Percentiles rank a stretch among this genome's conserved stretches.
Evolutionary conservation across 1,284 basidiomycete genomes (phyloP).

Genomic region (Coniferiporia weirii): DNA sequence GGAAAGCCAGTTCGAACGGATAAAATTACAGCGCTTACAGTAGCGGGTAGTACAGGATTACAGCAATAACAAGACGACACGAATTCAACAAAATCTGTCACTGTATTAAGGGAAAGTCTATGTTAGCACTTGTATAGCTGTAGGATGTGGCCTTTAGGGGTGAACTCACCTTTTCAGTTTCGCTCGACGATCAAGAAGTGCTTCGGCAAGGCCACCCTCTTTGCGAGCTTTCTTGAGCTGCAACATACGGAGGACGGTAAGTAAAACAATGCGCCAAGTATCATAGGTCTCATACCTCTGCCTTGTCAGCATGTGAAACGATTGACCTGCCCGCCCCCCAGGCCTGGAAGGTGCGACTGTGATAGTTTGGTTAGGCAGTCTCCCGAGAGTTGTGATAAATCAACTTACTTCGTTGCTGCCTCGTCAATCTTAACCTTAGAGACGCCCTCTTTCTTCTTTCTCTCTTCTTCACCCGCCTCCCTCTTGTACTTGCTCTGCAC

Average conservation of each 20-base stretch:
- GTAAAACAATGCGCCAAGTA: slow-evolving; percentile 4
- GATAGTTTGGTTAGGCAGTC: slow-evolving; percentile 8
- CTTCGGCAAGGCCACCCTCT: slow-evolving; percentile 85
- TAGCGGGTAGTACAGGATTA: not conserved
- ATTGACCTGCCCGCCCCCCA: slow-evolving; percentile 82
- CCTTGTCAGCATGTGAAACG: slow-evolving; percentile 66
- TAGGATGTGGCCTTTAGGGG: not conserved
- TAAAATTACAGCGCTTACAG: not conserved
- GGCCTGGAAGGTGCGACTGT: slow-evolving; percentile 74
- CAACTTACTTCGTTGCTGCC: slow-evolving; percentile 59
- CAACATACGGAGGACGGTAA: slow-evolving; percentile 16
- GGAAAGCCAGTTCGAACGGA: not conserved
- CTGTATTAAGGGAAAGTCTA: slow-evolving; percentile 31
- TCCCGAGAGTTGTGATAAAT: slow-evolving; percentile 11
- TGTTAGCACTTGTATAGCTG: slow-evolving; percentile 24
- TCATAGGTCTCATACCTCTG: slow-evolving; percentile 44
- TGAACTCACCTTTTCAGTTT: slow-evolving; percentile 83
- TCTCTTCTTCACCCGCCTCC: slow-evolving; percentile 80
- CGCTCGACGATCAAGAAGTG: slow-evolving; percentile 80
- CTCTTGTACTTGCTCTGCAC: slow-evolving; percentile 87
- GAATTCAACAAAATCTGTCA: slow-evolving; percentile 57
- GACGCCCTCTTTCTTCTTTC: slow-evolving; percentile 56
- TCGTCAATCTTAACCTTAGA: slow-evolving; percentile 56
- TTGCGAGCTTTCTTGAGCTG: slow-evolving; percentile 81
- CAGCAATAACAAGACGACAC: not conserved